phyloP scores from a whole-genome alignment of 2,329 filamentous ascomycete species.

The Monosporascus sp. region DNA sequence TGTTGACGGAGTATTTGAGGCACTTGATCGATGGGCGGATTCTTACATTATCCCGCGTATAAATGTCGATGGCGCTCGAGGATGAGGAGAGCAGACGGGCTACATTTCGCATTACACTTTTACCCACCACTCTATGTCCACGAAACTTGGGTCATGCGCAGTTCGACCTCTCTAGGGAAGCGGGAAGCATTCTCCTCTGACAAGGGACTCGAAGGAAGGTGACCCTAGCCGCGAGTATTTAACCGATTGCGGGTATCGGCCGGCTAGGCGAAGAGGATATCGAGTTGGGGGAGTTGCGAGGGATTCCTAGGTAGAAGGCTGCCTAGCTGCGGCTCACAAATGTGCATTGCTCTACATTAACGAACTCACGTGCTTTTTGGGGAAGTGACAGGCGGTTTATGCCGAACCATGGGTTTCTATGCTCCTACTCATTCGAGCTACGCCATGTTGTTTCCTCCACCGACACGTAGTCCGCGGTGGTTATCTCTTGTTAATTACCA shows the following conservation, averaged over 20 bases:
- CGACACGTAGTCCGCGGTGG: too few species aligned
- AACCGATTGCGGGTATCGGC: neutral
- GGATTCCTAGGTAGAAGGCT: neutral
- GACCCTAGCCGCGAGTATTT: neutral
- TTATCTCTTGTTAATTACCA: too few species aligned
- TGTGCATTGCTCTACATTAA: neutral
- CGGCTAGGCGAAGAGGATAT: neutral
- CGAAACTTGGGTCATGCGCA: neutral
- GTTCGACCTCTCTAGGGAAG: neutral
- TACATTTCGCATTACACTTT: neutral
- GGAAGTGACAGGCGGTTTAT: too few species aligned
- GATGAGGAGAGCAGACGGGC: neutral
- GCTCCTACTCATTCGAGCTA: too few species aligned
- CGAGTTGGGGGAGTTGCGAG: neutral
- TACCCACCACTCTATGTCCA: neutral
- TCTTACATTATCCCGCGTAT: neutral
- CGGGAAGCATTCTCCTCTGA: neutral
- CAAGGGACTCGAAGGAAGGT: neutral
- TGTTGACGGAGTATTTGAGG: neutral
- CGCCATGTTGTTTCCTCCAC: too few species aligned
- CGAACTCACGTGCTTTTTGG: neutral
- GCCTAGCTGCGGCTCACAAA: neutral
- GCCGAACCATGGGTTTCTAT: too few species aligned
- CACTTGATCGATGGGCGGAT: neutral
- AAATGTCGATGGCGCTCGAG: neutral